Conservation (phyloP, 192 early-diverging fungal species). For the Coemansia sp. region DNA sequence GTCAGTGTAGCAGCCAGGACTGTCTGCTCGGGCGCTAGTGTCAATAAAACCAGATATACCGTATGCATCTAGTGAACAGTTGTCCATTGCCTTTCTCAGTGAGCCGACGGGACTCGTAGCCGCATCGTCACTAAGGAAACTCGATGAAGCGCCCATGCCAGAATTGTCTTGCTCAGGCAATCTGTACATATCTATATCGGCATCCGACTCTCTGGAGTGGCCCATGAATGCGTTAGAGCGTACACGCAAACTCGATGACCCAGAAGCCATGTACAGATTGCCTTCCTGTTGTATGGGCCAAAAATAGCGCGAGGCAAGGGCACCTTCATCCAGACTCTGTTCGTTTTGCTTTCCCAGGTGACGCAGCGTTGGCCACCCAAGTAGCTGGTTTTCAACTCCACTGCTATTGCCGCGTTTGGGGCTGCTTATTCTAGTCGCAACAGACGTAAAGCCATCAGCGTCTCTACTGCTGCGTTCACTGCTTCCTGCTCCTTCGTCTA, state of each 20-base stretch:
- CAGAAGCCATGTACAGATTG: neutral
- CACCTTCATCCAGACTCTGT: no score
- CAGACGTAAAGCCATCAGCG: neutral
- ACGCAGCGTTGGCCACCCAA: neutral
- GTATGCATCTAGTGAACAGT: neutral
- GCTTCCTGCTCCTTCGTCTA: neutral
- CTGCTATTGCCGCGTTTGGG: neutral
- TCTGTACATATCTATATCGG: neutral
- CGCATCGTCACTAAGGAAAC: neutral
- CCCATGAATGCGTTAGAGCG: slow-evolving; percentile 4
- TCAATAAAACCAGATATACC: neutral
- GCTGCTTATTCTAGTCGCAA: neutral
- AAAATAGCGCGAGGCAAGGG: neutral
- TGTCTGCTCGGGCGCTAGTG: neutral
- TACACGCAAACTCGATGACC: neutral
- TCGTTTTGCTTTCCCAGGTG: slow-evolving; percentile 1
- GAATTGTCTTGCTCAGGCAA: neutral
- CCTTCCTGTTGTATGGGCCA: neutral
- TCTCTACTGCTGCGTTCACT: neutral
- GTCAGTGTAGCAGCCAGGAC: neutral
- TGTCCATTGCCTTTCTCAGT: neutral
- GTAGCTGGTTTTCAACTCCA: neutral
- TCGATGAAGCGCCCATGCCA: neutral
- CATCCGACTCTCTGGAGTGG: neutral
- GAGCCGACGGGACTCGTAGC: neutral